Conservation (phyloP, 1,284 basidiomycete genomes). For the Grifola frondosa region DNA sequence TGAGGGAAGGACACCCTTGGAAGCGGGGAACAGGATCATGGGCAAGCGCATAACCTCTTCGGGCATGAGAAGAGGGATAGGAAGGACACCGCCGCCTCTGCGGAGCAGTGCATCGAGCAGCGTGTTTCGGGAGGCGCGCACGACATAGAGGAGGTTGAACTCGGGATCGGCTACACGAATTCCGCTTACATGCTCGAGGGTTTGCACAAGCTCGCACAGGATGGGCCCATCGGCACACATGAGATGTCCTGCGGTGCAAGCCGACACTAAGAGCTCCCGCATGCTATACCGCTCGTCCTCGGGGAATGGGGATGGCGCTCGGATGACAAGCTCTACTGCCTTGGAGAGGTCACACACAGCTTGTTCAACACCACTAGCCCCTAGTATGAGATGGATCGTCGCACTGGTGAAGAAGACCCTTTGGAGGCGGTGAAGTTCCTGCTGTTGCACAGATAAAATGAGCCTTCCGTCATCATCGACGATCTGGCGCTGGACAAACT, state of each 20-base stretch:
- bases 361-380: conserved; percentile 8
- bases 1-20: conserved; percentile 37
- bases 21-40: conserved; percentile 36
- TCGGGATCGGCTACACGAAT: conserved; percentile 13
- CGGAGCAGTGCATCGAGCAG: conserved; percentile 21
- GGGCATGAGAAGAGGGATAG: conserved; percentile 45
- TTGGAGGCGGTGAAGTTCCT: conserved; percentile 26
- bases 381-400: conserved; percentile 20
- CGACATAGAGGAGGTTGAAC: conserved; percentile 20
- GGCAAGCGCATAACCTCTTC: conserved; percentile 39
- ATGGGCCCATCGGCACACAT: conserved; percentile 17
- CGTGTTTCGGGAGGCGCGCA: conserved; percentile 22
- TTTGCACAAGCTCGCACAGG: conserved; percentile 10
- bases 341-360: conserved; percentile 22
- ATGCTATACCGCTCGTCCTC: conserved; percentile 20
- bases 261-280: conserved; percentile 25
- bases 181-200: conserved; percentile 9
- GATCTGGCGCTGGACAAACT: conserved; percentile 20
- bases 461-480: conserved; percentile 18
- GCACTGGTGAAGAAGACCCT: conserved; percentile 26
- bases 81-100: conserved; percentile 34
- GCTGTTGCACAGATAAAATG: conserved; percentile 8
- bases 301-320: conserved; percentile 14
- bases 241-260: conserved; percentile 22
- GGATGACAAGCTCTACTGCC: conserved; percentile 24